Evolutionary conservation across 768 basidiomycete species (phyloP).

Genomic region (Phanerochaete sordida): DNA sequence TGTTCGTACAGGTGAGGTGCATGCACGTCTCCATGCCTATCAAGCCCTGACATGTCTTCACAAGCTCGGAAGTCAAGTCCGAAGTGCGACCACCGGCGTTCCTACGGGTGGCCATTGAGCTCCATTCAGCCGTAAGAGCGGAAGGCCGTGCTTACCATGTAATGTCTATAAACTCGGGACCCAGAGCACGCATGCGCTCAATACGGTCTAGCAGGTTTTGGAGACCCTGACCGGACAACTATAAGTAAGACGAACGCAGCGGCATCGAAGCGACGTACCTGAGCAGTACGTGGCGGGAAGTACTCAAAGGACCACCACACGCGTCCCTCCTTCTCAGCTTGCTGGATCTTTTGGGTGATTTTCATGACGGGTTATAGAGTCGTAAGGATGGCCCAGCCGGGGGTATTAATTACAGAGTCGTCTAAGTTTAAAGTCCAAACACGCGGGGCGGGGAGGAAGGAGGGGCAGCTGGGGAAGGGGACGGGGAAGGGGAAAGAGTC

Average conservation of each 20-base stretch:
- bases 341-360: conserved; percentile 90
- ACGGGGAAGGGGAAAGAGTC: background rate
- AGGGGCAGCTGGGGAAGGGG: background rate
- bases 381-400: background rate
- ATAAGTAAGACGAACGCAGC: background rate
- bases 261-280: conserved; percentile 45
- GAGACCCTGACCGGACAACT: conserved; percentile 54
- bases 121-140: background rate
- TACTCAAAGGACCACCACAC: conserved; percentile 99
- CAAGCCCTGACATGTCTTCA: conserved; percentile 88
- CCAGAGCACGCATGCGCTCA: conserved; percentile 93
- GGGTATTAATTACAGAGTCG: background rate
- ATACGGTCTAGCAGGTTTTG: conserved; percentile 98
- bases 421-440: conserved; percentile 1
- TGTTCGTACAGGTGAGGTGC: conserved; percentile 98
- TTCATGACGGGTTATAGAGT: conserved; percentile 58
- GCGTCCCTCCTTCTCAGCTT: conserved; percentile 80
- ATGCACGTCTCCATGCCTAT: conserved; percentile 97
- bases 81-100: conserved; percentile 96
- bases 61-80: conserved; percentile 89
- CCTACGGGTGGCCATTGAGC: conserved; percentile 42
- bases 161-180: conserved; percentile 98
- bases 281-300: conserved; percentile 93
- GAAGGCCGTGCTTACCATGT: conserved; percentile 61
- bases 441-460: background rate